Evolutionary conservation across 768 basidiomycete species (phyloP).

Genomic region (Pulveroboletus sp.): DNA sequence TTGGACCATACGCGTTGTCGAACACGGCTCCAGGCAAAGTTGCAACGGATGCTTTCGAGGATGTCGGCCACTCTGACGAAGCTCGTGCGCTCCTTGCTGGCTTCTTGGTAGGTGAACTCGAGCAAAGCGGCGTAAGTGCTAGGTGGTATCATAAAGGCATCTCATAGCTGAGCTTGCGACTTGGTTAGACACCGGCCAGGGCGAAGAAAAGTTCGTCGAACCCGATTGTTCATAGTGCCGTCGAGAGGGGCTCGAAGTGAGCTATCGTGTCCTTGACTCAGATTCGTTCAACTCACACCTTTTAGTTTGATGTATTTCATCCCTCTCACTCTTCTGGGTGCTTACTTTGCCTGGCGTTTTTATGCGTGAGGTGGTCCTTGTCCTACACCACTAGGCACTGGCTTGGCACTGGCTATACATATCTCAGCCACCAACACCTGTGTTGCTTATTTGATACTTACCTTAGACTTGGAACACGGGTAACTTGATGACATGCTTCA

Average conservation of each 20-base stretch:
- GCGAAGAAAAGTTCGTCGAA: conserved; percentile 45
- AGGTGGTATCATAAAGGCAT: neutral
- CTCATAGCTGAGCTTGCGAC: too few relatives aligned
- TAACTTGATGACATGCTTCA: too few relatives aligned
- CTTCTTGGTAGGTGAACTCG: conserved; percentile 81
- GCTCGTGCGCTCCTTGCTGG: conserved; percentile 78
- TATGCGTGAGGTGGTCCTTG: conserved; percentile 37
- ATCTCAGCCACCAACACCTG: conserved; percentile 7
- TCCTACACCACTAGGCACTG: neutral
- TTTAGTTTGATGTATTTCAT: conserved; percentile 76
- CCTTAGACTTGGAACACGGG: too few relatives aligned
- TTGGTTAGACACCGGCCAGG: conserved; percentile 51
- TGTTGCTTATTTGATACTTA: conserved; percentile 14
- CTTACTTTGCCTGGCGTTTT: conserved; percentile 84
- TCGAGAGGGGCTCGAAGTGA: conserved; percentile 67
- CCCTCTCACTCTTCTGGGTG: conserved; percentile 73
- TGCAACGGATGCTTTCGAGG: conserved; percentile 97
- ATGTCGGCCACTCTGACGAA: conserved; percentile 99
- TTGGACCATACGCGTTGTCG: neutral
- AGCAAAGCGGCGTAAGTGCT: conserved; percentile 56
- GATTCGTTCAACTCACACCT: conserved; percentile 3
- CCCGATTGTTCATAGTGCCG: conserved; percentile 38
- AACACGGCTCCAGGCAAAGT: conserved; percentile 67
- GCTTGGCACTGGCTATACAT: conserved; percentile 2
- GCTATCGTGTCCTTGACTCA: conserved; percentile 18